These are phyloP conservation scores for Massarina eburnea DNA, from an alignment of 2,329 filamentous ascomycete genomes.

Conservation along the genomic window DNA sequence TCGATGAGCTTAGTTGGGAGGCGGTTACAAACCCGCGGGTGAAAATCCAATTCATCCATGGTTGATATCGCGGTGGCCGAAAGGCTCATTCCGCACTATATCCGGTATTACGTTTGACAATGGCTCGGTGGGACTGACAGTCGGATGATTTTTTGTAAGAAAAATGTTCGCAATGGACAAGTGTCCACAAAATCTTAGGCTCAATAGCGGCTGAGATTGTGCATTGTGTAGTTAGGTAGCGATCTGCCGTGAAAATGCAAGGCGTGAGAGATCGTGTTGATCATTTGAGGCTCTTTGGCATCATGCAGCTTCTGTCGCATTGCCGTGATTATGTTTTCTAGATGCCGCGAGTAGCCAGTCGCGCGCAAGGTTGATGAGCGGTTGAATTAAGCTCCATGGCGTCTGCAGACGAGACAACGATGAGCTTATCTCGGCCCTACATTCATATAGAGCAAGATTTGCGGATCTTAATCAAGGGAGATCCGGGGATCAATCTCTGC, in stretches of 20 bases:
- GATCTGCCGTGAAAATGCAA: not conserved
- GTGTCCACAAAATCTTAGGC: not conserved
- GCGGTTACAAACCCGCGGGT: too few species aligned
- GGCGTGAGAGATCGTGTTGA: not conserved
- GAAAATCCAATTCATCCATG: too few species aligned
- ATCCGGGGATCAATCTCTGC: not conserved
- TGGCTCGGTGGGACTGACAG: not conserved
- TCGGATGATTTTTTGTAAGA: not conserved
- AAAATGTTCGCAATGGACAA: not conserved
- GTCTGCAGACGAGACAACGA: not conserved
- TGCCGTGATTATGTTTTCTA: not conserved
- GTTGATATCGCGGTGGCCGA: not conserved
- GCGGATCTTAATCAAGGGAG: not conserved
- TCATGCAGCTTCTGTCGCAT: not conserved
- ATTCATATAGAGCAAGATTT: not conserved
- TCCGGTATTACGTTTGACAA: not conserved
- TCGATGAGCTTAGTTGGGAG: too few species aligned
- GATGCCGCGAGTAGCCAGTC: not conserved
- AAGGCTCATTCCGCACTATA: not conserved
- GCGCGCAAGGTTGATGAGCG: not conserved
- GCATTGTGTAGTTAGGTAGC: not conserved
- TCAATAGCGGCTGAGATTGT: not conserved
- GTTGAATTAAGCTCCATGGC: conserved; percentile 6
- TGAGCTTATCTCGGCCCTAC: not conserved
- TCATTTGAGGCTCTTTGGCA: not conserved